A percentile compares a stretch with the other conserved stretches of the same genome.
These are phyloP conservation scores for Biscutella auriculata DNA, from an alignment of 441 rosid species.

Conservation along the genomic window DNA sequence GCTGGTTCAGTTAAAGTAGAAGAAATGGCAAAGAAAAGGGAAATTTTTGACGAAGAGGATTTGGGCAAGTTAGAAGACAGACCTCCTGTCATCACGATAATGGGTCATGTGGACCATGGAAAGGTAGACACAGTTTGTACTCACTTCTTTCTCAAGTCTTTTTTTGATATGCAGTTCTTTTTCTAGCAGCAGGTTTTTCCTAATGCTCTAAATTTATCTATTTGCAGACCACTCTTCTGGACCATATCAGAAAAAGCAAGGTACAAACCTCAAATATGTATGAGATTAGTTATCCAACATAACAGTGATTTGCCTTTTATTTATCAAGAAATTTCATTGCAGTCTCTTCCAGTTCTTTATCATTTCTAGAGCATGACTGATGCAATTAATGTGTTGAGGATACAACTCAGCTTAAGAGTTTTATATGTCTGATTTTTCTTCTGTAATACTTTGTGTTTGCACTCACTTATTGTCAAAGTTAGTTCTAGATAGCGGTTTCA, in stretches of 20 bases:
- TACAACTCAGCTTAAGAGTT: background rate
- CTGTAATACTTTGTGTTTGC: background rate
- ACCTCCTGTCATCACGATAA: slow-evolving; percentile 95
- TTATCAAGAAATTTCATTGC: background rate
- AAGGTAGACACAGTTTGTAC: slow-evolving; percentile 39
- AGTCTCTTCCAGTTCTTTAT: background rate
- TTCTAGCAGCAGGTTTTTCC: slow-evolving; percentile 9
- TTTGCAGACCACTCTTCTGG: slow-evolving; percentile 88
- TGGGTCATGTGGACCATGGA: slow-evolving; percentile 99
- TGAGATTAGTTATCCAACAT: background rate
- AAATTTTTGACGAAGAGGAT: slow-evolving; percentile 75
- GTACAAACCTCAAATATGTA: slow-evolving; percentile 17
- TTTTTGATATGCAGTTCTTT: background rate
- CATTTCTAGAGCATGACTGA: background rate
- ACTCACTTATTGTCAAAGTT: background rate
- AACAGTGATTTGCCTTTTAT: slow-evolving; percentile 4
- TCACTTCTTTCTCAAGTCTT: background rate
- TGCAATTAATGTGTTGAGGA: background rate
- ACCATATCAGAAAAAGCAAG: slow-evolving; percentile 86
- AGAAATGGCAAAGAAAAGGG: slow-evolving; percentile 85
- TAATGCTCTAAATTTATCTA: slow-evolving; percentile 19
- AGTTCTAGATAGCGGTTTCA: background rate
- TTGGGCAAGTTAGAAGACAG: slow-evolving; percentile 77
- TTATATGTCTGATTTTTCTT: background rate
- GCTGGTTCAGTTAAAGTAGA: slow-evolving; percentile 63